These are phyloP conservation scores for Sugiyamaella chiloensis DNA, from an alignment of 805 yeast species.

Conservation along the genomic window DNA sequence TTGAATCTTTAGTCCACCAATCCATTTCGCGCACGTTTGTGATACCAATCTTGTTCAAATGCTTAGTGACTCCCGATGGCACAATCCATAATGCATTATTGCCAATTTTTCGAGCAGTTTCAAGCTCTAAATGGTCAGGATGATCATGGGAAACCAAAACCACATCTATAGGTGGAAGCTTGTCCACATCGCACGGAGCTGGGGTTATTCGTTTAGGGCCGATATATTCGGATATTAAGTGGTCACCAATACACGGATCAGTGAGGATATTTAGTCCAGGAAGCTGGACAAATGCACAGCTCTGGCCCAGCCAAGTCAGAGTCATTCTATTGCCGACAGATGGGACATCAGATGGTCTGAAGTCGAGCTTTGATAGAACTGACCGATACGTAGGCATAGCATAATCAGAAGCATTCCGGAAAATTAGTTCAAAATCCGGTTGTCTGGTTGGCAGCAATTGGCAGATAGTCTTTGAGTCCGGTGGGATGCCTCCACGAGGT, in stretches of 20 bases:
- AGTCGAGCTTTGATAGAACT: background rate
- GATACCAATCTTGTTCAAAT: conserved; percentile 57
- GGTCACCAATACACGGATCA: conserved; percentile 76
- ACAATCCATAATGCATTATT: conserved; percentile 76
- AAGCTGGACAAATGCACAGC: conserved; percentile 72
- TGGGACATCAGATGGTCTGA: conserved; percentile 11
- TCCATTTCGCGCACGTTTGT: conserved; percentile 69
- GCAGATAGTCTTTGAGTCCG: conserved; percentile 45
- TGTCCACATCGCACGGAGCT: conserved; percentile 64
- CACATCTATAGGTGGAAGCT: conserved; percentile 65
- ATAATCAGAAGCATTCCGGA: conserved; percentile 26
- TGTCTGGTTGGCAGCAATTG: conserved; percentile 54
- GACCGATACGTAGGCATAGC: background rate
- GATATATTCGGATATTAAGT: conserved; percentile 54
- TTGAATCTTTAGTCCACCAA: conserved; percentile 80
- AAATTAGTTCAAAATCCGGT: conserved; percentile 53
- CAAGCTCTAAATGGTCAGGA: conserved; percentile 86
- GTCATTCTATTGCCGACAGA: conserved; percentile 42
- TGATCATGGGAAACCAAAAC: conserved; percentile 89
- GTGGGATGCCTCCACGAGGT: conserved; percentile 59
- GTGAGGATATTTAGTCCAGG: conserved; percentile 73
- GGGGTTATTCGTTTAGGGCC: conserved; percentile 86
- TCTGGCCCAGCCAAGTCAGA: conserved; percentile 92
- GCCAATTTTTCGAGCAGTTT: conserved; percentile 51
- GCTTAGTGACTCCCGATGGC: conserved; percentile 70